Evolutionary conservation across 2,329 filamentous ascomycete genomes (phyloP).

Genomic region (Arthroderma uncinatum): DNA sequence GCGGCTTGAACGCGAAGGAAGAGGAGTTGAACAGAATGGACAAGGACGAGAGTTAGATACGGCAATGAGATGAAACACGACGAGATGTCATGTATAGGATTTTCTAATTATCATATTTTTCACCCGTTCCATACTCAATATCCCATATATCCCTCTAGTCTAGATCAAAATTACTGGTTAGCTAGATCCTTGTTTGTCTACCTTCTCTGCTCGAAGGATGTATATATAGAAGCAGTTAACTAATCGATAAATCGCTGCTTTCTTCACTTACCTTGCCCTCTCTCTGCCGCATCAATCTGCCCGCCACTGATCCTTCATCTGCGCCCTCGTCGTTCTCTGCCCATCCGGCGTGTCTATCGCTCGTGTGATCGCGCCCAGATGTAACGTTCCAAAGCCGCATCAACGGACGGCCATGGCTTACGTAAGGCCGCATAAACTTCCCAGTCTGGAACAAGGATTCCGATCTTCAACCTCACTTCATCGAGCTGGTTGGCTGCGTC

Average conservation of each 20-base stretch:
- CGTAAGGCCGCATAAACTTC: not conserved
- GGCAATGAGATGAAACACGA: not conserved
- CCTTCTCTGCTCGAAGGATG: not conserved
- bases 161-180: not conserved
- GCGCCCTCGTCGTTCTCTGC: not conserved
- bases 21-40: slow-evolving; percentile 43
- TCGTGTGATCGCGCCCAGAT: not conserved
- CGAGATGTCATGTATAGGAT: not conserved
- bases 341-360: not conserved
- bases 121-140: not conserved
- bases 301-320: not conserved
- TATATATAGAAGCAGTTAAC: slow-evolving; percentile 1
- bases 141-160: not conserved
- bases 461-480: not conserved
- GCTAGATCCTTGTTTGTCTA: not conserved
- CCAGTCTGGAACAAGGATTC: not conserved
- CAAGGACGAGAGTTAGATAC: slow-evolving; percentile 20
- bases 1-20: slow-evolving; percentile 39
- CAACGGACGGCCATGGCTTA: not conserved
- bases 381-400: not conserved
- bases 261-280: not conserved
- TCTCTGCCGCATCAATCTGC: not conserved
- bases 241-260: not conserved
- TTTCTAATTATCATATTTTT: not conserved
- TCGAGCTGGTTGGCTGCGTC: not conserved